A percentile compares a stretch with the other conserved stretches of the same genome.
Conservation (phyloP, 2,329 filamentous ascomycete genomes). For the Aspergillus sp. region DNA sequence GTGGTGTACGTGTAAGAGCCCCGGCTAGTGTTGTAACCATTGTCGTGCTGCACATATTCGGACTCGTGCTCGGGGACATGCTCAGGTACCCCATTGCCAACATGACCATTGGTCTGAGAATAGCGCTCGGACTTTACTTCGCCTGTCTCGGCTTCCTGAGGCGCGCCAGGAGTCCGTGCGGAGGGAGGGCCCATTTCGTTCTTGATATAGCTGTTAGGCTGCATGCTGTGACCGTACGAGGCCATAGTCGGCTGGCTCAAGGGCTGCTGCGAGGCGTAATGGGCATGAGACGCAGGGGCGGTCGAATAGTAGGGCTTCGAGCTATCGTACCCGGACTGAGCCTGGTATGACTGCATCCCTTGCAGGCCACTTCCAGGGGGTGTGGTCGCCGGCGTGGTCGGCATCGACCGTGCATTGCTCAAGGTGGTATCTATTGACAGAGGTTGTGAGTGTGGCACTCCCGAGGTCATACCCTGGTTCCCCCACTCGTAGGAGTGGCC, state of each 20-base stretch:
- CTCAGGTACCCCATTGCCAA: conserved; percentile 58
- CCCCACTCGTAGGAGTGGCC: conserved; percentile 79
- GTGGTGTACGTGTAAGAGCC: conserved; percentile 73
- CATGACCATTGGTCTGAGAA: conserved; percentile 57
- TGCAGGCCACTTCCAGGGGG: conserved; percentile 77
- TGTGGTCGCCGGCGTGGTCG: conserved; percentile 85
- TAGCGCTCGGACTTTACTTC: conserved; percentile 70
- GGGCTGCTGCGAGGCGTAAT: conserved; percentile 65
- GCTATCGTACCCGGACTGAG: conserved; percentile 71
- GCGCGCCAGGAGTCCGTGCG: conserved; percentile 57
- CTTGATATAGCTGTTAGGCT: conserved; percentile 67
- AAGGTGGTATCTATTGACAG: conserved; percentile 79
- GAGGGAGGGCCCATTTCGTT: conserved; percentile 85
- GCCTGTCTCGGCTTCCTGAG: conserved; percentile 60
- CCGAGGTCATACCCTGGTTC: conserved; percentile 61
- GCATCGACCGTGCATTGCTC: conserved; percentile 79
- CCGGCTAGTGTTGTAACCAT: conserved; percentile 70
- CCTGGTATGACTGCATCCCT: conserved; percentile 74
- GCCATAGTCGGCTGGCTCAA: conserved; percentile 66
- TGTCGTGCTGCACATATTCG: conserved; percentile 85
- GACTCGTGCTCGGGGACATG: conserved; percentile 68
- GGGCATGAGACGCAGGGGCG: conserved; percentile 63
- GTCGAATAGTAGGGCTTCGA: conserved; percentile 77
- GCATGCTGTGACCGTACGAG: conserved; percentile 58
- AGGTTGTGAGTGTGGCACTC: conserved; percentile 63